Percentiles rank a stretch among this genome's conserved stretches.
phyloP scores from a whole-genome alignment of 495 filamentous ascomycete genomes.

The Diplogelasinospora grovesii region DNA sequence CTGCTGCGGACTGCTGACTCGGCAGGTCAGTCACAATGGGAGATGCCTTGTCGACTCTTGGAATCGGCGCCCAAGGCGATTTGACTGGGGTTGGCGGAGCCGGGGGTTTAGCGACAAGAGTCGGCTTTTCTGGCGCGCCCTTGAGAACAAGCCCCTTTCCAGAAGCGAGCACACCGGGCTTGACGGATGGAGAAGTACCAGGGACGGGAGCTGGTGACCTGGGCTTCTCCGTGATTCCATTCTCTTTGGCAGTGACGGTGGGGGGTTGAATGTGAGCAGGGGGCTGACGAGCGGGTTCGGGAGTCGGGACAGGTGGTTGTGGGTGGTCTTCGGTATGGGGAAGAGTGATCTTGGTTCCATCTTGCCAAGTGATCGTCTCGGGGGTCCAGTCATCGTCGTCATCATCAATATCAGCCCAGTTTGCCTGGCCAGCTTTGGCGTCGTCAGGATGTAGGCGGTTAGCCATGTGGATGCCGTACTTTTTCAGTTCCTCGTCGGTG shows the following conservation, averaged over 20 bases:
- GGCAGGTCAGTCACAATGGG: conserved; percentile 51
- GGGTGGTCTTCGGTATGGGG: conserved; percentile 51
- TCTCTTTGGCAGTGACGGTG: conserved; percentile 16
- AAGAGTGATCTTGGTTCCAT: conserved; percentile 87
- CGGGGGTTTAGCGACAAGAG: conserved; percentile 72
- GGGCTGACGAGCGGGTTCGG: conserved; percentile 16
- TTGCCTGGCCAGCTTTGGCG: conserved; percentile 63
- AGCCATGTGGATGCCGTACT: conserved; percentile 94
- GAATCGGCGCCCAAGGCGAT: conserved; percentile 85
- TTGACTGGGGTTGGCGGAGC: conserved; percentile 65
- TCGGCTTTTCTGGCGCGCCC: conserved; percentile 66
- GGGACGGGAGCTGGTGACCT: conserved; percentile 31
- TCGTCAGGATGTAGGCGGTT: conserved; percentile 80
- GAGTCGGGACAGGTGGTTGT: conserved; percentile 28
- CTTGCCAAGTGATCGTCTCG: conserved; percentile 92
- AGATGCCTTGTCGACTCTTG: conserved; percentile 74
- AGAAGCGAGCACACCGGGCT: conserved; percentile 35
- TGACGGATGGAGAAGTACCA: conserved; percentile 21
- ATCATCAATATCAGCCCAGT: conserved; percentile 98
- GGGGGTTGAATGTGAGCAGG: neutral
- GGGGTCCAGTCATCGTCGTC: conserved; percentile 98
- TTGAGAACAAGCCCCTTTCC: conserved; percentile 55
- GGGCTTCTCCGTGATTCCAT: conserved; percentile 25
- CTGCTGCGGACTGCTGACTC: conserved; percentile 13
- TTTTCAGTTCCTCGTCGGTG: conserved; percentile 94